A percentile compares a stretch with the other conserved stretches of the same genome.
phyloP scores from a whole-genome alignment of 116 monocot genomes.

The Trichopus zeylanicus region DNA sequence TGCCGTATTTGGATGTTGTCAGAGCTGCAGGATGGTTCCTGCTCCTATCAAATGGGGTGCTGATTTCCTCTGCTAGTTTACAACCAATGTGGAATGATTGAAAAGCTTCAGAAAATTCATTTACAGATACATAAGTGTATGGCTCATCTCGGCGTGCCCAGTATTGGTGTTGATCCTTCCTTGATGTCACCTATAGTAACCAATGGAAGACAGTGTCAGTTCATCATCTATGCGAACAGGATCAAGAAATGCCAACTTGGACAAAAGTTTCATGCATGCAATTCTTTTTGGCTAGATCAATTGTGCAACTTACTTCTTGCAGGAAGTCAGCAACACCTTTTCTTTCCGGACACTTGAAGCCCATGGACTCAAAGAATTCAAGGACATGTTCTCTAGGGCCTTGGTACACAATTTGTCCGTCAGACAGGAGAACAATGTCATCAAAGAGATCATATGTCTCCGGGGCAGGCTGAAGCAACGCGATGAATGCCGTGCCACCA shows the following conservation, averaged over 20 bases:
- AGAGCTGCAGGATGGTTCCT: slow-evolving; percentile 6
- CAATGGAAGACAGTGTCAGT: background rate
- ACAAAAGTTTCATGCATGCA: too few species aligned
- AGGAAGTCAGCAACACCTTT: slow-evolving; percentile 23
- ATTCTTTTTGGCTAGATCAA: too few species aligned
- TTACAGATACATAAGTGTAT: slow-evolving; percentile 13
- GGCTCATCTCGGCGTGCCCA: slow-evolving; percentile 14
- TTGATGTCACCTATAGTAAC: slow-evolving; percentile 12
- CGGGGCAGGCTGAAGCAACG: slow-evolving; percentile 35
- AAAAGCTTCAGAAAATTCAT: slow-evolving; percentile 16
- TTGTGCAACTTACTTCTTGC: slow-evolving; percentile 18
- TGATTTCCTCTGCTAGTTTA: background rate
- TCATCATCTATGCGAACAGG: background rate
- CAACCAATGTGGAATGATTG: slow-evolving; percentile 18
- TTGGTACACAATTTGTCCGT: background rate
- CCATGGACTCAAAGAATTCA: slow-evolving; percentile 4
- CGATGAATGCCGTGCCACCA: slow-evolving; percentile 19
- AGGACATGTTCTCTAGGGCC: slow-evolving; percentile 1
- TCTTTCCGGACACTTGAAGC: slow-evolving; percentile 1
- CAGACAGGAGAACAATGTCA: slow-evolving; percentile 23
- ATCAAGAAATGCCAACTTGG: too few species aligned
- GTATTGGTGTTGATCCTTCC: slow-evolving; percentile 19
- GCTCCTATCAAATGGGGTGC: slow-evolving; percentile 2
- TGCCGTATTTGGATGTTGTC: background rate
- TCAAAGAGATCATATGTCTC: slow-evolving; percentile 36